These are phyloP conservation scores for Suillus americanus DNA, from an alignment of 768 basidiomycete genomes.

Conservation along the genomic window DNA sequence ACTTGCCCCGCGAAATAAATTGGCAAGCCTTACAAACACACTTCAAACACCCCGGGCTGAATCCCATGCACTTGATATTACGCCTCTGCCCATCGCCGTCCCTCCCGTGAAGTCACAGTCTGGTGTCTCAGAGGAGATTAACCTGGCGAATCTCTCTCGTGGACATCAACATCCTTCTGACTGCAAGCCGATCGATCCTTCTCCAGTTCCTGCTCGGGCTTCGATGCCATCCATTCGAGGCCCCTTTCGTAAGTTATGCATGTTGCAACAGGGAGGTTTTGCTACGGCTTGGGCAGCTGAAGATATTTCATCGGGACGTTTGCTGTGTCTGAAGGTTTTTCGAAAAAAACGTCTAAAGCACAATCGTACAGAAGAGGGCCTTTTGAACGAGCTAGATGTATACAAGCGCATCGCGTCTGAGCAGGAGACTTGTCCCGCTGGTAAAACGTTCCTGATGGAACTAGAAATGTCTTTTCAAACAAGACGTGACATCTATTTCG, in stretches of 20 bases:
- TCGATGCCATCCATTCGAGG: slow-evolving; percentile 20
- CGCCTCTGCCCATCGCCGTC: not conserved
- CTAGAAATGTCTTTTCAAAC: slow-evolving; percentile 38
- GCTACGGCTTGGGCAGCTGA: slow-evolving; percentile 24
- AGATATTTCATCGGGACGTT: slow-evolving; percentile 25
- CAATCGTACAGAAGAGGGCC: slow-evolving; percentile 13
- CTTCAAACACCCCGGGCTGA: not conserved
- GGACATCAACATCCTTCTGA: not conserved
- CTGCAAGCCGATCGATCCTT: not conserved
- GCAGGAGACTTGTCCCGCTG: slow-evolving; percentile 20
- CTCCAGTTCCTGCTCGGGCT: not conserved
- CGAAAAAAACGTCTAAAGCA: slow-evolving; percentile 17
- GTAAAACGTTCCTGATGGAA: slow-evolving; percentile 38
- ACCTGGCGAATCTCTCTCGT: not conserved
- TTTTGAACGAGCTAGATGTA: slow-evolving; percentile 34
- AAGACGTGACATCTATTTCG: slow-evolving; percentile 31
- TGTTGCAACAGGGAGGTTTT: slow-evolving; percentile 23
- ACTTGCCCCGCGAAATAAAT: not conserved
- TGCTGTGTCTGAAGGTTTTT: slow-evolving; percentile 41
- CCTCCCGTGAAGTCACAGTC: not conserved
- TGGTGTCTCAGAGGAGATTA: not conserved
- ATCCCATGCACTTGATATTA: not conserved
- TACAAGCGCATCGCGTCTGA: slow-evolving; percentile 35
- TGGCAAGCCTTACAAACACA: not conserved
- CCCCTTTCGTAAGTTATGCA: slow-evolving; percentile 23